phyloP scores from a whole-genome alignment of 108 stramenopile species.

The Pseudonitzschia multistriata region DNA sequence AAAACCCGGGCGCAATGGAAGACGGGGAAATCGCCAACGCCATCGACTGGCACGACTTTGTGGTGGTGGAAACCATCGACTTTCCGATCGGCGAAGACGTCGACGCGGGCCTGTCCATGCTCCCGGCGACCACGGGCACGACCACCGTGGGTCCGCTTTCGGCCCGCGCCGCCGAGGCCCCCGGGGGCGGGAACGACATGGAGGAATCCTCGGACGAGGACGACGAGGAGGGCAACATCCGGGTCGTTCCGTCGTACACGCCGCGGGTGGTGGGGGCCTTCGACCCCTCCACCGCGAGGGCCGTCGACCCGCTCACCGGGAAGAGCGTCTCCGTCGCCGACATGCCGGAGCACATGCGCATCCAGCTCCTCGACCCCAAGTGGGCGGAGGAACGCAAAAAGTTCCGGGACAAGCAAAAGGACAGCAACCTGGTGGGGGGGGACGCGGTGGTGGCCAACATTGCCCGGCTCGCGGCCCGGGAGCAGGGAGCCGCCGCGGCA shows the following conservation, averaged over 20 bases:
- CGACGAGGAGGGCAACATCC: conserved; percentile 75
- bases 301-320: conserved; percentile 94
- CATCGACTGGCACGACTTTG: conserved; percentile 99
- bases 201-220: conserved; percentile 40
- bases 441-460: conserved; percentile 91
- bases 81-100: conserved; percentile 88
- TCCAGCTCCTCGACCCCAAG: conserved; percentile 96
- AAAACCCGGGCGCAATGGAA: conserved; percentile 19
- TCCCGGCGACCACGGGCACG: conserved; percentile 34
- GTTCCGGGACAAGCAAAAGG: conserved; percentile 92
- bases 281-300: conserved; percentile 49
- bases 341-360: conserved; percentile 96
- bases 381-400: conserved; percentile 88
- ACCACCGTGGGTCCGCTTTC: neutral
- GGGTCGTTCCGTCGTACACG: conserved; percentile 87
- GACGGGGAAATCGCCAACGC: conserved; percentile 47
- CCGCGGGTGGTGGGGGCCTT: conserved; percentile 86
- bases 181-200: conserved; percentile 29
- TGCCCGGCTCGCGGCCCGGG: conserved; percentile 32
- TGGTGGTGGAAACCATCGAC: conserved; percentile 97
- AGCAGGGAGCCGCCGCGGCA: neutral
- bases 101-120: conserved; percentile 40
- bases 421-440: conserved; percentile 88
- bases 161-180: conserved; percentile 13
- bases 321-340: conserved; percentile 82